Conservation (phyloP, 495 filamentous ascomycete genomes). For the Penicillium salamii region DNA sequence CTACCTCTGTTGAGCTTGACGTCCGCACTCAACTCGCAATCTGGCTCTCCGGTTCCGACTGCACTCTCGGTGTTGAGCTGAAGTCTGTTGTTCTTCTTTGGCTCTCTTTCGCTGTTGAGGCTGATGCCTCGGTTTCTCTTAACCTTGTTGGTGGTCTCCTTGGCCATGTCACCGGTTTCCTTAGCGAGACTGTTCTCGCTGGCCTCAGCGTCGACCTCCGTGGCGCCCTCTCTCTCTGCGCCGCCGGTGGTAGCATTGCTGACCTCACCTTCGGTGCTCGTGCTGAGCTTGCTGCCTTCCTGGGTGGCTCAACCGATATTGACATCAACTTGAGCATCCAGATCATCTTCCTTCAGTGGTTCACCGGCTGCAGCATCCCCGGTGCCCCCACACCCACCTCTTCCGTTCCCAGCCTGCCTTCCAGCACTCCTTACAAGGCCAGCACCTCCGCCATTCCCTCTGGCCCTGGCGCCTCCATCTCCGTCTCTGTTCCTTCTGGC, state of each 20-base stretch:
- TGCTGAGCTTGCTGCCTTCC: conserved; percentile 42
- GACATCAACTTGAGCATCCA: conserved; percentile 31
- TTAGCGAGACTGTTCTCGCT: conserved; percentile 26
- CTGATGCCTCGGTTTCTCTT: conserved; percentile 27
- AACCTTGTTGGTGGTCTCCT: conserved; percentile 29
- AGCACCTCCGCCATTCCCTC: conserved; percentile 6
- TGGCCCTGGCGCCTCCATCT: conserved; percentile 8
- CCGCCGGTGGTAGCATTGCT: conserved; percentile 35
- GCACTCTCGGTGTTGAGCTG: conserved; percentile 39
- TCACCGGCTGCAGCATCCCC: conserved; percentile 37
- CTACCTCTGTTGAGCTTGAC: conserved; percentile 27
- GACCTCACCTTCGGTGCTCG: conserved; percentile 33
- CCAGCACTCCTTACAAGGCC: conserved; percentile 9
- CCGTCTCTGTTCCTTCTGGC: background rate
- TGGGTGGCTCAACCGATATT: conserved; percentile 30
- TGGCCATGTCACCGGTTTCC: conserved; percentile 28
- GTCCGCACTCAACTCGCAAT: conserved; percentile 33
- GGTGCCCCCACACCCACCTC: conserved; percentile 20
- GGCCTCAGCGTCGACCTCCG: conserved; percentile 34
- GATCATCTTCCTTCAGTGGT: conserved; percentile 41
- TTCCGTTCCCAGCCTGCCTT: conserved; percentile 22
- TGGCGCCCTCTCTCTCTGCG: conserved; percentile 33
- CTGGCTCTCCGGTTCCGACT: conserved; percentile 39
- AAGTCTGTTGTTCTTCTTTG: conserved; percentile 44
- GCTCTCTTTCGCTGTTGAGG: conserved; percentile 35